Base-by-base conservation (phyloP, 2,329 filamentous ascomycete genomes). In the Stemphylium lycopersici region DNA sequence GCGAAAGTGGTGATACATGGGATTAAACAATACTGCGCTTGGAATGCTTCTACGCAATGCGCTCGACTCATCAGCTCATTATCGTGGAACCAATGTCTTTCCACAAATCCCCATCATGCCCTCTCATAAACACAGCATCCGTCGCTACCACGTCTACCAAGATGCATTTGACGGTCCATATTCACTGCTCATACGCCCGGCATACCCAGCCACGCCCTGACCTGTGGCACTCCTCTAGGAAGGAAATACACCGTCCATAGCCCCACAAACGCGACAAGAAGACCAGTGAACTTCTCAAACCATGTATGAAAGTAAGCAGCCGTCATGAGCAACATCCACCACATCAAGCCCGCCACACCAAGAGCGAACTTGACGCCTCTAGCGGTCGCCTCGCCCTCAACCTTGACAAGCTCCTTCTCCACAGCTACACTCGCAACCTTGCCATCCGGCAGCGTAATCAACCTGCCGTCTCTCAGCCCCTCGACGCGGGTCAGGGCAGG, bases 281-380 rank as follows among this genome's bases (percentile, higher is more conserved):
- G 63, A 0, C 80, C 80, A 13, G 80, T 82, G 46, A 81, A 78
- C 88, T 98, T 99, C 80, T 99, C 95, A 67, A 96, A 88, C 93
- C 93, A 98, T 0, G 95, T 99, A 76, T 99, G 95, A 70, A 99
- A 99, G 81, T 93, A 99, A 34, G 96, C 93, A 2, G 93, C 93
- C 36, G 95, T 99, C 95, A 99, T 99, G 57, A 98, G 81, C 72
- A 99, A 77, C 95, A 99, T 99, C 91, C 95, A 98, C 80, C 88
- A 84, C 70, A 88, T 91, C 70, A 97, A 68, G 0, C 77, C 87
- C 15, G 89, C 83, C 22, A 97, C 85, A 0, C 70, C 72, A 72
- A 83, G 58, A 64, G 78, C 63, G 68, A 78, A 77, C 59, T 87
- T 84, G 61, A 89, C 78, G 12, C 81, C 85, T 77, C 7, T 82